A percentile compares a stretch with the other conserved stretches of the same genome.
These are phyloP conservation scores for Astragalus membranaceus DNA, from an alignment of 306 rosid genomes.

Conservation along the genomic window DNA sequence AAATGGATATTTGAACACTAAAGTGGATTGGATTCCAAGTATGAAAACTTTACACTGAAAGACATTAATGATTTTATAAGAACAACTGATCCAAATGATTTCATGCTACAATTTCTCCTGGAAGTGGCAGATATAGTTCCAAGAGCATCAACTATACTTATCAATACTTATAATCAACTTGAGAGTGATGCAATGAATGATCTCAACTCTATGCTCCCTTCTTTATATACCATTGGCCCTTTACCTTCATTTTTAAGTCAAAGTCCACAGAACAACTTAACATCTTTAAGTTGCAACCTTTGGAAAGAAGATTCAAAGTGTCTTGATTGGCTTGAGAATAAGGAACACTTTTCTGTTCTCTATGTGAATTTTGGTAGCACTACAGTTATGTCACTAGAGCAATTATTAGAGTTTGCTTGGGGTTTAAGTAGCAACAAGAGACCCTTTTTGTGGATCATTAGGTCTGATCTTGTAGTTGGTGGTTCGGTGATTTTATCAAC, in stretches of 20 bases:
- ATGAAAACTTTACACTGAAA: constrained; percentile 6
- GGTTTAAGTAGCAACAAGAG: background rate
- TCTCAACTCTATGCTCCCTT: background rate
- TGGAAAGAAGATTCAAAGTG: background rate
- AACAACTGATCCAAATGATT: constrained; percentile 10
- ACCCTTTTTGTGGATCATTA: background rate
- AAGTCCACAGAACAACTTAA: background rate
- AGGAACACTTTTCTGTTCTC: background rate
- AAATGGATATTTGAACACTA: background rate
- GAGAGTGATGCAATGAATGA: background rate
- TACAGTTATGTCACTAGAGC: background rate
- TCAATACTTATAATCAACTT: constrained; percentile 2
- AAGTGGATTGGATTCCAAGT: constrained; percentile 19
- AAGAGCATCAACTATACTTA: background rate
- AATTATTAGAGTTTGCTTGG: background rate
- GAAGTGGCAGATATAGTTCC: background rate
- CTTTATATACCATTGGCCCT: background rate
- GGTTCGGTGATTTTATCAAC: background rate
- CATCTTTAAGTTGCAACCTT: background rate
- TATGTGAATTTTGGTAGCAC: background rate
- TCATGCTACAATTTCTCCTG: background rate
- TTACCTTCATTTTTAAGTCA: background rate
- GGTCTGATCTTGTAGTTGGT: background rate
- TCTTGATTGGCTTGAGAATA: background rate
- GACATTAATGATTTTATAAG: background rate